Percentiles rank a stretch among this genome's conserved stretches.
Conservation (phyloP, 441 rosid genomes). For the Manihot esculenta region DNA sequence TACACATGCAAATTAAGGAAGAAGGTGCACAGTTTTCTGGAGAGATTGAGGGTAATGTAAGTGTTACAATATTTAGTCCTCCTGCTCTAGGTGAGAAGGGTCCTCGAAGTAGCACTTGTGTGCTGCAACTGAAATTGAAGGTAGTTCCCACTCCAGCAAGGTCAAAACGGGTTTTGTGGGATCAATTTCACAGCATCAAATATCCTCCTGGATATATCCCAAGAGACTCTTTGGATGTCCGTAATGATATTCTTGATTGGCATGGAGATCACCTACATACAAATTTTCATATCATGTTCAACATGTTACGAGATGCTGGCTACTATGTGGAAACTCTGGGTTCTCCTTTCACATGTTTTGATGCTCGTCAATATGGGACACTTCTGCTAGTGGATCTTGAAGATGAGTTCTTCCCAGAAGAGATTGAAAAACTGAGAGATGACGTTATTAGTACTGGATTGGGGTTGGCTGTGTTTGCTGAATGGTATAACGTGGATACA, state of each 20-base stretch:
- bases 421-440: conserved; percentile 79
- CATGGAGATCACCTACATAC: conserved; percentile 99
- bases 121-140: conserved; percentile 76
- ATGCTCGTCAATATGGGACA: conserved; percentile 92
- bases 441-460: conserved; percentile 80
- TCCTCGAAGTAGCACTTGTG: conserved; percentile 64
- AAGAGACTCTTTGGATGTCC: conserved; percentile 95
- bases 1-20: conserved; percentile 97
- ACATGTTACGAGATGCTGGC: conserved; percentile 92
- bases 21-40: conserved; percentile 89
- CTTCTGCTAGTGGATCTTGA: conserved; percentile 96
- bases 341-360: conserved; percentile 96
- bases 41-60: conserved; percentile 85
- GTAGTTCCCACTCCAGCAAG: conserved; percentile 93
- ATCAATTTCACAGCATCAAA: conserved; percentile 94
- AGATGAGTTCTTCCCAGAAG: conserved; percentile 93
- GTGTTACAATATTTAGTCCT: conserved; percentile 67
- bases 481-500: conserved; percentile 97
- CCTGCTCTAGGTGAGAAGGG: conserved; percentile 66
- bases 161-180: conserved; percentile 89
- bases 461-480: conserved; percentile 89
- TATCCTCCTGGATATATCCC: conserved; percentile 99
- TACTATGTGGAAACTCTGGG: conserved; percentile 95
- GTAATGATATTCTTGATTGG: conserved; percentile 99
- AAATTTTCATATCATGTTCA: conserved; percentile 93